Conservation (phyloP, 2,329 filamentous ascomycete species). For the Colletotrichum lindemuthianum region DNA sequence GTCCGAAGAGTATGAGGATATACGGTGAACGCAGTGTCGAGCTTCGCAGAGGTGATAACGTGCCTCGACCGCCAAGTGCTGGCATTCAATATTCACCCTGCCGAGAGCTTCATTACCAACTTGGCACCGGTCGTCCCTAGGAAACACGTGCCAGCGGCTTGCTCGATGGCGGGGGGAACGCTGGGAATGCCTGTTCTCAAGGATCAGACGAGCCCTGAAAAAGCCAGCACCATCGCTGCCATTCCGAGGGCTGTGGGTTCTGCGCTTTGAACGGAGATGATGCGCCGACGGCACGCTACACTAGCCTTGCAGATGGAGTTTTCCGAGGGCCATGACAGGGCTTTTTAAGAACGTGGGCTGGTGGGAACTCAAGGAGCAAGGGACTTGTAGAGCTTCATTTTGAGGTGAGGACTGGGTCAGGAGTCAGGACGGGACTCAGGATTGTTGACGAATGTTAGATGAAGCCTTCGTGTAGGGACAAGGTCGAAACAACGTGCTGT, state of each 20-base stretch:
- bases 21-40: background rate
- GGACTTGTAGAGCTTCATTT: background rate
- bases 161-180: background rate
- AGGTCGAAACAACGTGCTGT: conserved; percentile 2
- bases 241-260: background rate
- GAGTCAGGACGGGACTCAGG: too few relatives aligned
- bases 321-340: background rate
- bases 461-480: background rate
- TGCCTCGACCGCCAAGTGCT: background rate
- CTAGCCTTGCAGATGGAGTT: conserved; percentile 19
- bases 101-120: background rate
- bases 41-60: conserved; percentile 1
- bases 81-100: background rate
- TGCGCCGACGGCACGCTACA: conserved; percentile 12
- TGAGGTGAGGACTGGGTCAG: background rate
- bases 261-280: background rate
- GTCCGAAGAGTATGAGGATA: background rate
- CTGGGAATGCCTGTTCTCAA: background rate
- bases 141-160: conserved; percentile 1
- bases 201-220: background rate
- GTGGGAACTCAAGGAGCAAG: background rate
- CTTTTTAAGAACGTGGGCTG: conserved; percentile 1
- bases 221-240: background rate
- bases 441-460: too few relatives aligned
- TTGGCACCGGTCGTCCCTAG: background rate